phyloP scores from a whole-genome alignment of 2,329 filamentous ascomycete species.

The Aspergillus fumigatus region DNA sequence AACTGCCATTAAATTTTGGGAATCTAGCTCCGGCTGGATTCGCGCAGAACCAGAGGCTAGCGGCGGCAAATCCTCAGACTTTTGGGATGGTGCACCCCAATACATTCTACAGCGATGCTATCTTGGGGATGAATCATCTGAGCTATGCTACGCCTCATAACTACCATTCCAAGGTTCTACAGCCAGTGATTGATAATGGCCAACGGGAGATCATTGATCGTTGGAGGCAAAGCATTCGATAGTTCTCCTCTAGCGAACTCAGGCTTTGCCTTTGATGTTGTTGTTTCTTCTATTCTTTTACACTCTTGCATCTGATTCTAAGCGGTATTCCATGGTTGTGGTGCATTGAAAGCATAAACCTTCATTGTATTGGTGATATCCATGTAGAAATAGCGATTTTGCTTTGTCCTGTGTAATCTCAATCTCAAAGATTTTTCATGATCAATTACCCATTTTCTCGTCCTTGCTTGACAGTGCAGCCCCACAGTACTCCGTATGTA shows the following conservation, averaged over 20 bases:
- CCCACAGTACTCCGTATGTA: no score
- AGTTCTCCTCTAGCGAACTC: not conserved
- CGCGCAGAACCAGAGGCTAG: constrained; percentile 15
- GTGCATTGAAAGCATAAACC: constrained; percentile 2
- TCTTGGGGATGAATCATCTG: constrained; percentile 24
- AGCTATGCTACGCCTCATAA: constrained; percentile 23
- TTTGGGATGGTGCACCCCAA: constrained; percentile 22
- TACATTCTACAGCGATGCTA: constrained; percentile 25
- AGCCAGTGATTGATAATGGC: constrained; percentile 42
- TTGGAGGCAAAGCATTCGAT: constrained; percentile 49
- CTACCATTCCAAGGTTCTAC: constrained; percentile 23
- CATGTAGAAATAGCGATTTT: constrained; percentile 13
- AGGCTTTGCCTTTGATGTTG: not conserved
- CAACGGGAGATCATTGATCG: constrained; percentile 56
- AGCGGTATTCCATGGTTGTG: constrained; percentile 1
- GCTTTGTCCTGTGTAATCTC: constrained; percentile 11
- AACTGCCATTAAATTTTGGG: constrained; percentile 19
- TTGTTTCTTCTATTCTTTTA: constrained; percentile 5
- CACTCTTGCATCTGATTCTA: constrained; percentile 5
- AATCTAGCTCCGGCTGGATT: constrained; percentile 13
- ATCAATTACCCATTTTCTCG: not conserved
- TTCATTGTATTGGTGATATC: constrained; percentile 9
- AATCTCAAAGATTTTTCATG: not conserved
- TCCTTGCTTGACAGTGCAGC: not conserved
- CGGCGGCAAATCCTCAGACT: constrained; percentile 19